phyloP scores from a whole-genome alignment of 2,329 filamentous ascomycete species.

The Aspergillus nomiae region DNA sequence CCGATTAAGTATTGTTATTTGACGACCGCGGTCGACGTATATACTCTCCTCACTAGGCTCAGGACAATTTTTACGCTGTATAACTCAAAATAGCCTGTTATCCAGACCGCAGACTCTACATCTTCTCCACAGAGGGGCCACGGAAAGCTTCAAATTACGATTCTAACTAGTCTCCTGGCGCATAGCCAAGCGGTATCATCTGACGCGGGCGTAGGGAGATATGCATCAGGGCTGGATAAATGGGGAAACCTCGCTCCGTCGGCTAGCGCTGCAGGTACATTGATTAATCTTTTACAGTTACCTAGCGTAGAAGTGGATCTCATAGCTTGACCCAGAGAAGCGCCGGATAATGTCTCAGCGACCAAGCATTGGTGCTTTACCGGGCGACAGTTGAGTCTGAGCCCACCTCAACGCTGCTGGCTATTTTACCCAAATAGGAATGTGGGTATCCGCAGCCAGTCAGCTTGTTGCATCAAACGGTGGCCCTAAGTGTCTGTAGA shows the following conservation, averaged over 20 bases:
- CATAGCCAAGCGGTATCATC: neutral
- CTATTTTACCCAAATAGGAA: constrained; percentile 5
- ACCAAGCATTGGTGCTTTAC: neutral
- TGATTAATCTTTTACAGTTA: neutral
- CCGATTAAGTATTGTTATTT: neutral
- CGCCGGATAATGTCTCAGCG: neutral
- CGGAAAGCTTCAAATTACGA: neutral
- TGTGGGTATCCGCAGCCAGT: neutral
- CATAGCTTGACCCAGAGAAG: neutral
- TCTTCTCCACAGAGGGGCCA: neutral
- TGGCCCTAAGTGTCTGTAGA: neutral
- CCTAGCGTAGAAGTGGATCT: neutral
- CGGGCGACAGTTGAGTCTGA: neutral
- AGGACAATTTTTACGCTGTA: neutral
- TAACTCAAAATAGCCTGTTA: neutral
- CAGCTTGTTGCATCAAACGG: neutral
- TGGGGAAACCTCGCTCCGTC: neutral
- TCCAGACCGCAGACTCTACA: neutral
- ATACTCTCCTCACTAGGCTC: neutral
- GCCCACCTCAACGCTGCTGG: neutral
- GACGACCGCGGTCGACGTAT: neutral
- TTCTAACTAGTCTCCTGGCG: neutral
- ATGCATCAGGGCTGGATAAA: too few species aligned
- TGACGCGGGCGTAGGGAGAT: neutral
- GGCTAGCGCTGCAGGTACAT: neutral